Conservation (phyloP, 2,329 filamentous ascomycete genomes). For the Clonostachys chloroleuca region DNA sequence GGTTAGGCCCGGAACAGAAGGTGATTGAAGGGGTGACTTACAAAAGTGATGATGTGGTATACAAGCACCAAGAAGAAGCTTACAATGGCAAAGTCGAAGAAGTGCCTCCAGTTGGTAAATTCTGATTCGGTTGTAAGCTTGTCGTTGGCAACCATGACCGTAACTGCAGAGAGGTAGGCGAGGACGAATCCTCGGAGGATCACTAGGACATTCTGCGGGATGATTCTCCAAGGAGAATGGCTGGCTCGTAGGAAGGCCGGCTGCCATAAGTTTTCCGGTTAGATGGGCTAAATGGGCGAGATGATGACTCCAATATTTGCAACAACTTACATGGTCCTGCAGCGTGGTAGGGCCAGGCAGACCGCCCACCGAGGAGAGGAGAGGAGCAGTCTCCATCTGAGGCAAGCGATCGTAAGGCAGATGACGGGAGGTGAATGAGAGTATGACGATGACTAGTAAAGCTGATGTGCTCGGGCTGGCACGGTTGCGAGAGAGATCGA, state of each 20-base stretch:
- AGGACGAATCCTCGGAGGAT: constrained; percentile 35
- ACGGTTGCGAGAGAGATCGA: too few relatives aligned
- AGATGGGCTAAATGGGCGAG: too few relatives aligned
- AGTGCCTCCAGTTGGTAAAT: constrained; percentile 30
- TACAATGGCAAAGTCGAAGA: constrained; percentile 46
- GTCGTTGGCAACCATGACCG: constrained; percentile 36
- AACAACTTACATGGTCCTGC: constrained; percentile 27
- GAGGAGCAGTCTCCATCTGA: constrained; percentile 25
- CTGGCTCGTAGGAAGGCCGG: constrained; percentile 45
- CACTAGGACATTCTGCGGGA: constrained; percentile 40
- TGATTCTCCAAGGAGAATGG: constrained; percentile 44
- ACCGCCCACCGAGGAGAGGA: constrained; percentile 19
- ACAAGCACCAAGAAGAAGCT: constrained; percentile 33
- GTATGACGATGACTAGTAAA: too few relatives aligned
- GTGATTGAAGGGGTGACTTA: constrained; percentile 21
- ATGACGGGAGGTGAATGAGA: too few relatives aligned
- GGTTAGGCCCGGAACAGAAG: neutral
- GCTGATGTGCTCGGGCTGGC: too few relatives aligned
- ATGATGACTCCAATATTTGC: neutral
- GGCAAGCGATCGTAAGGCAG: too few relatives aligned
- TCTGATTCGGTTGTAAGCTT: constrained; percentile 34
- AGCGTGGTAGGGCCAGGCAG: constrained; percentile 23
- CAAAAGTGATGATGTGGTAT: constrained; percentile 41
- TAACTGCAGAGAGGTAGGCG: constrained; percentile 34
- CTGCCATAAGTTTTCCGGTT: constrained; percentile 16